phyloP scores from a whole-genome alignment of 108 stramenopile genomes.

The Cylindrotheca fusiformis region DNA sequence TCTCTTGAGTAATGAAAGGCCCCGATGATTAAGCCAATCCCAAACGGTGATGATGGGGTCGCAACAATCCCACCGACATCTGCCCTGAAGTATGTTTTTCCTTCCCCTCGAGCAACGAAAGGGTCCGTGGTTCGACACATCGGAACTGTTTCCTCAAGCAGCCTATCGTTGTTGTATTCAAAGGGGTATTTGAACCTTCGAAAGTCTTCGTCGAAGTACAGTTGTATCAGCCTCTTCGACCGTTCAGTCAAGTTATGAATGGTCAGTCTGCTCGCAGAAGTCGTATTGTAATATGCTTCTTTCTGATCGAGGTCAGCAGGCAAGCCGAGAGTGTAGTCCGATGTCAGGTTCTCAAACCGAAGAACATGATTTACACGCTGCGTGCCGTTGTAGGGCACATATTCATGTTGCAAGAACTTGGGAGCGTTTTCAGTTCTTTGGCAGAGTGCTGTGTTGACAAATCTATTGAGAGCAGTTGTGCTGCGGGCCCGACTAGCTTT shows the following conservation, averaged over 20 bases:
- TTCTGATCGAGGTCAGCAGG: no score
- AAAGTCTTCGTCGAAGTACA: neutral
- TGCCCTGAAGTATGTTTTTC: no score
- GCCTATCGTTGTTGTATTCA: no score
- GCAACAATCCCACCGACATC: no score
- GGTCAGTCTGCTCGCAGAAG: no score
- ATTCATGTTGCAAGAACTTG: neutral
- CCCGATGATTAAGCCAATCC: no score
- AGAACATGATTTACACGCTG: neutral
- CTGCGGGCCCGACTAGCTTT: neutral
- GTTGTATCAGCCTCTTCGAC: slow-evolving; percentile 1
- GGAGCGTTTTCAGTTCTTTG: neutral
- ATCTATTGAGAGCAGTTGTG: neutral
- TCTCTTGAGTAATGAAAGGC: no score
- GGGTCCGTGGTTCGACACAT: no score
- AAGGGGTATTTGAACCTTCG: neutral
- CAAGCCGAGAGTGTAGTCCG: neutral
- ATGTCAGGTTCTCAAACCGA: neutral
- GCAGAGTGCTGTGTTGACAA: neutral
- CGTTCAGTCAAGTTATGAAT: neutral
- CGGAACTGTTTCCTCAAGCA: no score
- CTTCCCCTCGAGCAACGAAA: no score
- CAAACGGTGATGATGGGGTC: no score
- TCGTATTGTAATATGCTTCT: no score
- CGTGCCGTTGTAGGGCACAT: neutral